phyloP scores from a whole-genome alignment of 2,329 filamentous ascomycete species.

The Beauveria sp. region DNA sequence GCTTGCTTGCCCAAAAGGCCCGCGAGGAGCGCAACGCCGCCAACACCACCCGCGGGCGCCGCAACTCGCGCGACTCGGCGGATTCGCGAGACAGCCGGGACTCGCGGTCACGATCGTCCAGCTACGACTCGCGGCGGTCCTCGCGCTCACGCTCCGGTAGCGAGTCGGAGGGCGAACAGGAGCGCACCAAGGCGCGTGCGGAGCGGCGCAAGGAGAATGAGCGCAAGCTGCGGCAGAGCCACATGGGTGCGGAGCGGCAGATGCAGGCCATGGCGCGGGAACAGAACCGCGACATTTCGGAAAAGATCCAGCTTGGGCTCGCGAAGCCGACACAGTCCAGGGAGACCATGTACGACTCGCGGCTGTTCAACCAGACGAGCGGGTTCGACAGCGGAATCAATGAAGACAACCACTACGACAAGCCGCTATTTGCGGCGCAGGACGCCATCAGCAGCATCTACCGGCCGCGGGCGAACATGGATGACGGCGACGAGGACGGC shows the following conservation, averaged over 20 bases:
- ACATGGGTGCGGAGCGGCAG: conserved; percentile 89
- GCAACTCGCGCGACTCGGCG: conserved; percentile 24
- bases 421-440: conserved; percentile 91
- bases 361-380: conserved; percentile 87
- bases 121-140: conserved; percentile 21
- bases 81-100: conserved; percentile 33
- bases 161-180: conserved; percentile 64
- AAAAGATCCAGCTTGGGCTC: conserved; percentile 89
- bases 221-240: conserved; percentile 81
- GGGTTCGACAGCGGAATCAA: conserved; percentile 92
- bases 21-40: conserved; percentile 66
- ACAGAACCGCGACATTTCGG: conserved; percentile 92
- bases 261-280: conserved; percentile 91
- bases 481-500: conserved; percentile 71
- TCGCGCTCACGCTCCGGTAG: conserved; percentile 38
- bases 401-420: conserved; percentile 95
- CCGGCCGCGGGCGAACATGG: conserved; percentile 65
- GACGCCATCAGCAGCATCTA: conserved; percentile 95
- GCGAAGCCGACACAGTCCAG: conserved; percentile 89
- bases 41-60: conserved; percentile 38
- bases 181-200: conserved; percentile 67
- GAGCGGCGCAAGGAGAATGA: conserved; percentile 79
- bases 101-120: conserved; percentile 31
- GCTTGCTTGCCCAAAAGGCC: conserved; percentile 82
- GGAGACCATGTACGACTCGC: conserved; percentile 94